These are phyloP conservation scores for Hygrocybe coccinea DNA, from an alignment of 768 basidiomycete species.

Conservation along the genomic window DNA sequence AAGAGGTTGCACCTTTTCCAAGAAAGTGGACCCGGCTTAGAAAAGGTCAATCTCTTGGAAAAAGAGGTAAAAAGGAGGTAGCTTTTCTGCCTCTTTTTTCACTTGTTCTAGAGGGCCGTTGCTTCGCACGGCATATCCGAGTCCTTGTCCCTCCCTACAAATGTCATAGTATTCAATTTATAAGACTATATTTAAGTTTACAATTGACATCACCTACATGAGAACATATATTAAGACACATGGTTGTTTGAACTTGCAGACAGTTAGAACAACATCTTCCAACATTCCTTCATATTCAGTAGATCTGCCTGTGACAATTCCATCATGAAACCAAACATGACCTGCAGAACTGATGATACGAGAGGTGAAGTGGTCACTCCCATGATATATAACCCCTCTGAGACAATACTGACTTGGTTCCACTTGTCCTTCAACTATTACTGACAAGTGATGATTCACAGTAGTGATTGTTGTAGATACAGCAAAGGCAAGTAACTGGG, in stretches of 20 bases:
- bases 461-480: neutral
- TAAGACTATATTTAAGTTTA: no score
- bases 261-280: neutral
- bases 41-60: no score
- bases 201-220: no score
- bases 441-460: conserved; percentile 1
- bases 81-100: no score
- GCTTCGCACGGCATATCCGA: no score
- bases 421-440: neutral
- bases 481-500: neutral
- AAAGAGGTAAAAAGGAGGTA: no score
- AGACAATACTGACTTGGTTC: conserved; percentile 3
- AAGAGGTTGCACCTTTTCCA: no score
- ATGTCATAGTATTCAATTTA: no score
- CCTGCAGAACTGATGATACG: conserved; percentile 8
- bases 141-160: no score
- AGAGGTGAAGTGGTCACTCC: conserved; percentile 16
- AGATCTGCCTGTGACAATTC: conserved; percentile 11
- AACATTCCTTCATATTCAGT: neutral
- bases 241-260: neutral
- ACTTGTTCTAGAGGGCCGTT: no score
- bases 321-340: conserved; percentile 23
- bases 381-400: conserved; percentile 18
- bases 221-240: neutral
- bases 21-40: no score